Evolutionary conservation across 163 green algal genomes (phyloP).

Genomic region (Chlamydomonas reinhardtii): DNA sequence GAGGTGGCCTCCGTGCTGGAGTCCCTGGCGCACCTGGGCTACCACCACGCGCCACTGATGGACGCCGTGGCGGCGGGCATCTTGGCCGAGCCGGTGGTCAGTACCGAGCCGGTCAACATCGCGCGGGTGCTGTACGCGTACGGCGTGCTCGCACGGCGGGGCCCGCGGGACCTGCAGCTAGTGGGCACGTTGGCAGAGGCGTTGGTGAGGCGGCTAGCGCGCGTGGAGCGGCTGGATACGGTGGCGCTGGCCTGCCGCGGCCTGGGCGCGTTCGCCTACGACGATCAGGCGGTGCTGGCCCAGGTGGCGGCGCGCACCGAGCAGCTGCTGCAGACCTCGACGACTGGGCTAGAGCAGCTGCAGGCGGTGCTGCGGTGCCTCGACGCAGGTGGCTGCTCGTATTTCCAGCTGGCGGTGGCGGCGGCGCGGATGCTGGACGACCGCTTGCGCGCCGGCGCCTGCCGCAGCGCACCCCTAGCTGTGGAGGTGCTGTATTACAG

Average conservation of each 20-base stretch:
- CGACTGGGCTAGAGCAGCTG: background rate
- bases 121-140: conserved; percentile 27
- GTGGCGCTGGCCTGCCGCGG: background rate
- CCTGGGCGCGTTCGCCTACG: background rate
- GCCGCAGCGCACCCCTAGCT: background rate
- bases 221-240: background rate
- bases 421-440: conserved; percentile 19
- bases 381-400: background rate
- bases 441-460: background rate
- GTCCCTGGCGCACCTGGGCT: conserved; percentile 5
- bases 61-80: conserved; percentile 18
- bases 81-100: conserved; percentile 32
- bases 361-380: conserved; percentile 5
- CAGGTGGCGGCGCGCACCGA: background rate
- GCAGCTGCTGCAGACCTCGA: background rate
- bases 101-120: background rate
- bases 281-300: conserved; percentile 22
- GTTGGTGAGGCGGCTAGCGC: background rate
- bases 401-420: conserved; percentile 46
- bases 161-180: background rate
- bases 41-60: conserved; percentile 26
- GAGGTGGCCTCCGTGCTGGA: conserved; percentile 23
- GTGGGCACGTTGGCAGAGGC: conserved; percentile 8
- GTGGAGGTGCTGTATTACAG: conserved; percentile 23
- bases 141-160: background rate